Base-by-base conservation (phyloP, 495 filamentous ascomycete species). In the Aspergillus diversus region DNA sequence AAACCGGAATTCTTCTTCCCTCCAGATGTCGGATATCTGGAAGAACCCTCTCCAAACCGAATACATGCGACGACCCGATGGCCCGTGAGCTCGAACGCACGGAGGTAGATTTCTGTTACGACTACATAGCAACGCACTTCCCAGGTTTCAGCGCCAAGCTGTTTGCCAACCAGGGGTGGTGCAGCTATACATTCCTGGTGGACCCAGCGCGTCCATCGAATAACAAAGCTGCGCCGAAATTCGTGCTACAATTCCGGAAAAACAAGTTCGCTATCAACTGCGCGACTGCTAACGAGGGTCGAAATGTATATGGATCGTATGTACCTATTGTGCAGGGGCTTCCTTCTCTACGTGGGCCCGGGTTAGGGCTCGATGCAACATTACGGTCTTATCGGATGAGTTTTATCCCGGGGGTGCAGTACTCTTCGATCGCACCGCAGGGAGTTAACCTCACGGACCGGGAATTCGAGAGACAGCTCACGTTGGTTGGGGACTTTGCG, bases 371-470 rank as follows among this genome's bases (percentile, higher is more conserved):
- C 17, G 12, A 49, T 49, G 17, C 46, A 3, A 8, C 15, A 49
- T 49, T 49, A 16, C 46, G 46, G 13, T 49, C 46, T 17, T 49
- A 49, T 49, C 46, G 46, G 46, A 49, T 49, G 46, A 49, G 46
- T 16, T 16, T 49, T 17, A 49, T 49, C 46, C 46, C 46, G 3
- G 46, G 46, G 46, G 16, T 49, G 13, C 46, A 49, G 46, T 49
- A 49, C 46, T n/a, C 13, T 17, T 49, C 46, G 13, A 49, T 49
- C 46, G 46, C 46, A 0, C 46, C 46, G 13, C 46, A 16, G 17
- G 46, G 7, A 21, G 0, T 4, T 49, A 3, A 17, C 15, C 46
- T 49, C 17, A 49, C 46, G 15, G 46, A 17, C 0, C 12, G 5
- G 7, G 3, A 49, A 49, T 17, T 49, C 17, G 17, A 49, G 13